phyloP scores from a whole-genome alignment of 1,139 yeast genomes.

The Yamadazyma trypodendri region DNA sequence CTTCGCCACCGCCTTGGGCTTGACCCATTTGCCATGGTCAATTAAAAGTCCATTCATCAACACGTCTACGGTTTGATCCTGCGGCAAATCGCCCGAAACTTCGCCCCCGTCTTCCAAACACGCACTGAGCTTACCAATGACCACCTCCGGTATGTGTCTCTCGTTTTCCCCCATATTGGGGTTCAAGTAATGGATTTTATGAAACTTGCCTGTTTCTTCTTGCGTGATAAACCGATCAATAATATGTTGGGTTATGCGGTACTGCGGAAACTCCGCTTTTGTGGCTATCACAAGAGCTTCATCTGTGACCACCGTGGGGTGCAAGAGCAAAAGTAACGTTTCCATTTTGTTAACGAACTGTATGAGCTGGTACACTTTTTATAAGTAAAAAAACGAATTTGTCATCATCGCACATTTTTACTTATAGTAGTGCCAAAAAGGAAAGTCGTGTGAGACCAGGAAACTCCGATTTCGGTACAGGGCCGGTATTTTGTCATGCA shows the following conservation, averaged over 20 bases:
- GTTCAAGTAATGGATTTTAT: constrained; percentile 55
- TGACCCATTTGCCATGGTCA: constrained; percentile 40
- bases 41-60: constrained; percentile 64
- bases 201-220: constrained; percentile 46
- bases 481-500: not conserved
- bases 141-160: constrained; percentile 37
- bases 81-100: constrained; percentile 53
- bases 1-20: constrained; percentile 35
- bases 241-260: constrained; percentile 55
- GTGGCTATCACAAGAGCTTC: constrained; percentile 12
- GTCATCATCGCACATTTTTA: constrained; percentile 3
- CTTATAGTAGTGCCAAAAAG: not conserved
- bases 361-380: not conserved
- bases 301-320: constrained; percentile 70
- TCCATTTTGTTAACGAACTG: constrained; percentile 10
- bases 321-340: constrained; percentile 52
- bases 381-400: not conserved
- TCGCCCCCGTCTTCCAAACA: constrained; percentile 37
- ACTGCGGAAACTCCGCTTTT: constrained; percentile 7
- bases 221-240: constrained; percentile 67
- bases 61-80: constrained; percentile 54
- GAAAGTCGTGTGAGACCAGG: not conserved
- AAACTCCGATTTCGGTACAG: not conserved
- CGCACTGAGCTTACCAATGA: constrained; percentile 24
- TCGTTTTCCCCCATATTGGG: constrained; percentile 49